Conservation (phyloP, 2,329 filamentous ascomycete genomes). For the Penicillium sp. region DNA sequence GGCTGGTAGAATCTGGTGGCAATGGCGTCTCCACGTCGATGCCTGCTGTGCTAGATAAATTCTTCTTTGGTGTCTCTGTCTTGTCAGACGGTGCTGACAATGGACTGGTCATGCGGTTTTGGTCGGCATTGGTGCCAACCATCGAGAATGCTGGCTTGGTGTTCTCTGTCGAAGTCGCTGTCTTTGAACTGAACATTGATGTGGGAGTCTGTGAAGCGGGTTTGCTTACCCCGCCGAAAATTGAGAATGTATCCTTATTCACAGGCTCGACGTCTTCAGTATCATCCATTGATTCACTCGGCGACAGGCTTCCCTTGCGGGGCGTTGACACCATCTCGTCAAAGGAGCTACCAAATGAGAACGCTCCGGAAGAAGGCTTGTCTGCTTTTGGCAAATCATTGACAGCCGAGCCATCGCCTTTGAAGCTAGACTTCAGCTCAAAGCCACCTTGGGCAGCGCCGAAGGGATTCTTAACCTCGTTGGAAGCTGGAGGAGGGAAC, state of each 20-base stretch:
- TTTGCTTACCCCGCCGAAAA: slow-evolving; percentile 27
- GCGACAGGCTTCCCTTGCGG: slow-evolving; percentile 30
- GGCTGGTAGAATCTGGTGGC: slow-evolving; percentile 49
- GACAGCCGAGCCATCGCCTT: slow-evolving; percentile 39
- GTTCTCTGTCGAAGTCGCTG: slow-evolving; percentile 25
- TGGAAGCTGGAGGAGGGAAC: slow-evolving; percentile 27
- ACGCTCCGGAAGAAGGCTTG: slow-evolving; percentile 30
- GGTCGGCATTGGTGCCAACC: slow-evolving; percentile 24
- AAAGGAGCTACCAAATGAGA: slow-evolving; percentile 40
- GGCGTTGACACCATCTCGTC: slow-evolving; percentile 39
- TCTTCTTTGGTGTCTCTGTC: slow-evolving; percentile 34
- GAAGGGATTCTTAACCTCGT: slow-evolving; percentile 29
- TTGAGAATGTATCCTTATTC: slow-evolving; percentile 25
- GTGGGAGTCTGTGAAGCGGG: slow-evolving; percentile 7
- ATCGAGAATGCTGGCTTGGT: slow-evolving; percentile 31
- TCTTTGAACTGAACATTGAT: slow-evolving; percentile 33
- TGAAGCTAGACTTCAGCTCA: slow-evolving; percentile 44
- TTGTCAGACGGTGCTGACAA: slow-evolving; percentile 33
- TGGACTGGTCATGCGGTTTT: slow-evolving; percentile 26
- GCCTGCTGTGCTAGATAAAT: slow-evolving; percentile 26
- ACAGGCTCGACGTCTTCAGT: slow-evolving; percentile 27
- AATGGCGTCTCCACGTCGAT: slow-evolving; percentile 37
- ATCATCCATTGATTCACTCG: slow-evolving; percentile 37
- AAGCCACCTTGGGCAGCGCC: slow-evolving; percentile 34
- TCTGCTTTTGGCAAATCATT: slow-evolving; percentile 41